Base-by-base conservation (phyloP, 2,329 filamentous ascomycete species). In the Alternaria sp. region DNA sequence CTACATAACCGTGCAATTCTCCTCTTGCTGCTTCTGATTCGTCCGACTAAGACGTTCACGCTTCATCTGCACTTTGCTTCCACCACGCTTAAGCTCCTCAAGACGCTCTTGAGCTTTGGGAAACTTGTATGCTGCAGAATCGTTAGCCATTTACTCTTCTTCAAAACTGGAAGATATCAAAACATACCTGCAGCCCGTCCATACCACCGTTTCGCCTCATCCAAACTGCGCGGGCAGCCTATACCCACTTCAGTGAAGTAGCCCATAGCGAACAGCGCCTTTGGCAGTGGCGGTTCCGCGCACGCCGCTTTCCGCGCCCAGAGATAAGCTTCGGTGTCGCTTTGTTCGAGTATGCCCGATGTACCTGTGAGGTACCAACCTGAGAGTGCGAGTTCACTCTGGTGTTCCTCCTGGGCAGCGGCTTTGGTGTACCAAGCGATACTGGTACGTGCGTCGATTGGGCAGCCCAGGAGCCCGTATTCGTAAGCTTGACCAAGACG, bases 201-300 rank as follows among this genome's bases (percentile, higher is more conserved):
- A 82, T 99, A 99, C 96, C 96, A 99, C 72, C 94, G 88, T 85
- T 97, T 97, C 21, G 95, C 96, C 82, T 98, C 96, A 74, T 99
- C 96, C 72, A 97, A 75, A 78, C 95, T 96, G 9, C 92, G 89
- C 15, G 90, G 86, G 68, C 93, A 90, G 28, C 96, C 96, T 71
- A 99, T 98, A 12, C 96, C 96, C 53, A 96, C 90, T 81, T 99
- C 96, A 1, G 93, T 96, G 77, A 97, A 97, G 81, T 98, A 97
- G 0, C 96, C 96, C 92, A 99, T 97, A 0, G 95, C 96, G 81
- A 97, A 98, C 82, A 98, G 92, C 0, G 96, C 96, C 84, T 98
- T 99, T 8, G 93, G 90, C 41, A 97, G 82, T 3, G 83, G 83
- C 12, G 82, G 83, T 50, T 95, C 94, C 4, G 93, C 92, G 67